Evolutionary conservation across 2,329 filamentous ascomycete species (phyloP).

Genomic region (Epichloe uncinata): DNA sequence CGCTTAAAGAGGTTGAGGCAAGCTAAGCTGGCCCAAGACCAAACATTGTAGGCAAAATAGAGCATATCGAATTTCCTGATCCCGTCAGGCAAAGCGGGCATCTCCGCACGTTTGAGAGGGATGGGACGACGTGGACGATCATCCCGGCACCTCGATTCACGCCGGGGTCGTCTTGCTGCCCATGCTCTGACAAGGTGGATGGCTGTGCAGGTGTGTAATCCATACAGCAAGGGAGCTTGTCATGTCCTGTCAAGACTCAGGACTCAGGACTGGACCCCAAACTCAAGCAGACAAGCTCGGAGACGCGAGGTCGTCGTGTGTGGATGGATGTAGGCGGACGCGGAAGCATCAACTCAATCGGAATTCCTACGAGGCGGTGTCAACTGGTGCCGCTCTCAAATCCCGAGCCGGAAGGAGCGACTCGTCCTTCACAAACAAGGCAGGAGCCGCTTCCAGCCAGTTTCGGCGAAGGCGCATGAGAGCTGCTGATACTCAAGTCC

Average conservation of each 20-base stretch:
- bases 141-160: constrained; percentile 7
- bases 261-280: not conserved
- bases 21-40: not conserved
- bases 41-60: not conserved
- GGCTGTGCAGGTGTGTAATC: not conserved
- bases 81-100: not conserved
- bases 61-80: not conserved
- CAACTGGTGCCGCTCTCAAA: not conserved
- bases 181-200: not conserved
- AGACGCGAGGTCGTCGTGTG: not conserved
- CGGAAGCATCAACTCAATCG: too few relatives aligned
- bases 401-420: not conserved
- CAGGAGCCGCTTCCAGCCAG: not conserved
- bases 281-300: not conserved
- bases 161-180: constrained; percentile 5
- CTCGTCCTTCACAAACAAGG: not conserved
- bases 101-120: constrained; percentile 35
- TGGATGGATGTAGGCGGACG: not conserved
- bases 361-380: too few relatives aligned
- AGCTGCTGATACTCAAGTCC: not conserved
- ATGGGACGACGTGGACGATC: constrained; percentile 23
- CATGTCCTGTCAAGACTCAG: not conserved
- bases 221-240: too few relatives aligned
- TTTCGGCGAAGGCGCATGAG: not conserved
- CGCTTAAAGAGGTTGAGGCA: not conserved